These are phyloP conservation scores for Starmerella sp. DNA, from an alignment of 805 yeast species.

Conservation along the genomic window DNA sequence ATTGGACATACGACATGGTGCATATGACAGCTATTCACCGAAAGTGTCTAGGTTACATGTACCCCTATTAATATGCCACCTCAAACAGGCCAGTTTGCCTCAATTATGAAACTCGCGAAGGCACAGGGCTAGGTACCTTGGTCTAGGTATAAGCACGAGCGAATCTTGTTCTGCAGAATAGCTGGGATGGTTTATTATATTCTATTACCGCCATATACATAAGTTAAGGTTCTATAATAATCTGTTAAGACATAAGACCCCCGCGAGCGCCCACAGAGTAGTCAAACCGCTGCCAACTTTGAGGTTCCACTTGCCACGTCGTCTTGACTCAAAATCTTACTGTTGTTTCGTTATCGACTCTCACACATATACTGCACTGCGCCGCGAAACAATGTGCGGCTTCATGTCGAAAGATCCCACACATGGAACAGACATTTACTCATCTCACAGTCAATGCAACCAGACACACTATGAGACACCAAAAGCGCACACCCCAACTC, in stretches of 20 bases:
- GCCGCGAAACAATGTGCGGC: not conserved
- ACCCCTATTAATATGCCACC: not conserved
- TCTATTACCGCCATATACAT: slow-evolving; percentile 3
- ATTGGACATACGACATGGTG: not conserved
- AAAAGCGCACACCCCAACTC: not conserved
- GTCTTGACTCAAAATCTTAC: not conserved
- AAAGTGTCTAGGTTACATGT: not conserved
- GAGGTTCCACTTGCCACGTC: not conserved
- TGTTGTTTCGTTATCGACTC: not conserved
- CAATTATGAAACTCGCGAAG: slow-evolving; percentile 1
- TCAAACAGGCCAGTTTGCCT: not conserved
- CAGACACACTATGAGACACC: not conserved
- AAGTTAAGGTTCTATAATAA: slow-evolving; percentile 3
- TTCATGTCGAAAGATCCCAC: not conserved
- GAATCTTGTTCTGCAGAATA: not conserved
- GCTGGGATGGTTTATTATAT: not conserved
- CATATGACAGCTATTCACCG: not conserved
- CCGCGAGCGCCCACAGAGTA: not conserved
- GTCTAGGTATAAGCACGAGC: not conserved
- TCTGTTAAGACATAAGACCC: not conserved
- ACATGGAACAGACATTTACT: not conserved
- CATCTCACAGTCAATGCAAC: not conserved
- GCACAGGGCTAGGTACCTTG: not conserved
- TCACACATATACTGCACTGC: not conserved
- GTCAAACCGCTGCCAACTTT: not conserved